Base-by-base conservation (phyloP, 352 stramenopile genomes). In the Phytophthora foliorum region DNA sequence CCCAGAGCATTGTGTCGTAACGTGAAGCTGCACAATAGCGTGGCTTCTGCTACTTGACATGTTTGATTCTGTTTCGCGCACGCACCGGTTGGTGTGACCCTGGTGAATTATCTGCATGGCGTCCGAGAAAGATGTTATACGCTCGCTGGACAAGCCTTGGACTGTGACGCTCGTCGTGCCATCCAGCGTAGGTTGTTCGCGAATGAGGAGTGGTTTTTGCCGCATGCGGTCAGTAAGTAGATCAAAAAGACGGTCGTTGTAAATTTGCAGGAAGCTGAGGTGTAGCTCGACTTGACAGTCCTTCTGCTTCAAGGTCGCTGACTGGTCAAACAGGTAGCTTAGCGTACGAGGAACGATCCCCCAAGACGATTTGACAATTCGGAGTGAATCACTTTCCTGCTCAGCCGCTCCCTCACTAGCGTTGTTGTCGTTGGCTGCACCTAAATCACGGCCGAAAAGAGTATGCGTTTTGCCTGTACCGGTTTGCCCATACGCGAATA, bases 241-340 rank as follows among this genome's bases (percentile, higher is more conserved):
- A 58, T 98, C 96, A 53, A 93, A 94, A 14, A 98, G 90, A 11
- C 82, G 82, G 58, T 98, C 97, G 57, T 98, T 98, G 86, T 98
- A 98, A 45, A 98, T 94, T 69, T 98, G 94, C 22, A 98, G 67
- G 59, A 97, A 98, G 59, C 86, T 96, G 55, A 92, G 84, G 8
- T 88, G 77, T 38, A 98, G 48, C 21, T 84, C 55, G 13, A 92
- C 74, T 19, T 68, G 48, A 6, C 57, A 60, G 2, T 72, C 55
- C 2, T 67, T 66, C 1, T 51, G 54, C 22, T 63, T 48, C 16
- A 65, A 62, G 6, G 29, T 31, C 0, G 31, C 50, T 34, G 57
- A 49, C 27, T 70, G 51, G 31, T 58, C 19, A 10, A 98, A 81
- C 14, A 98, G 61, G n/a, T 97, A 79, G 45, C 58, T 72, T 4